phyloP scores from a whole-genome alignment of 371 early-diverging fungal species.

The Rhizopus stolonifer region DNA sequence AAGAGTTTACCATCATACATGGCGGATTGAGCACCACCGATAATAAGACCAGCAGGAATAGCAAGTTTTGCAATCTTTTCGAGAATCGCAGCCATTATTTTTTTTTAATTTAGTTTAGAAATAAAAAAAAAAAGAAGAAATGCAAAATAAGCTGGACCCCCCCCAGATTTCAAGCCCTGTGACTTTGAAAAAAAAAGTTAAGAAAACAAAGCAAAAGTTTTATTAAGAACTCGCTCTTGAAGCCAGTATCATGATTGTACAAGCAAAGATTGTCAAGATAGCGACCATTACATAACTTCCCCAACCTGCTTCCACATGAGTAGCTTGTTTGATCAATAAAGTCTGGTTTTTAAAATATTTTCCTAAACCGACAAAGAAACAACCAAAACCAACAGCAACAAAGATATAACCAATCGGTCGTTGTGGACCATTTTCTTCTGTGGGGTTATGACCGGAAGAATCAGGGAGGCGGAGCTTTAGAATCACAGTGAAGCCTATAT shows the following conservation, averaged over 20 bases:
- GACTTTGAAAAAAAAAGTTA: no score
- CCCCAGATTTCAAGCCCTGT: no score
- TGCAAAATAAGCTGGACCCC: neutral
- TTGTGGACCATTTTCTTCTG: constrained; percentile 8
- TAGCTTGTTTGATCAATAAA: constrained; percentile 26
- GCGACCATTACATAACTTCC: constrained; percentile 29
- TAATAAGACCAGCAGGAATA: constrained; percentile 66
- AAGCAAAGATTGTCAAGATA: constrained; percentile 31
- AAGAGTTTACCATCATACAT: constrained; percentile 96
- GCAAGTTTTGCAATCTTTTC: constrained; percentile 65
- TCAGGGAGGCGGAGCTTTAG: constrained; percentile 42
- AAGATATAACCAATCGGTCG: constrained; percentile 36
- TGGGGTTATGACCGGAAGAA: neutral
- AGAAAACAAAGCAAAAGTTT: no score
- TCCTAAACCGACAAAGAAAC: constrained; percentile 31
- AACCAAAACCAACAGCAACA: constrained; percentile 32
- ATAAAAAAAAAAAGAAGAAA: neutral
- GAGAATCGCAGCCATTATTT: constrained; percentile 49
- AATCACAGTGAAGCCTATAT: constrained; percentile 38
- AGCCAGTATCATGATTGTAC: constrained; percentile 38
- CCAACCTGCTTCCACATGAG: constrained; percentile 42
- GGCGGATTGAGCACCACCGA: constrained; percentile 72
- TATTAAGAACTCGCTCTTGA: constrained; percentile 12
- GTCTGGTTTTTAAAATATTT: constrained; percentile 43
- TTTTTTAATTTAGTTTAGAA: neutral